Percentiles rank a stretch among this genome's conserved stretches.
Evolutionary conservation across 2,329 filamentous ascomycete genomes (phyloP).

Genomic region (Cercospora brassicicola): DNA sequence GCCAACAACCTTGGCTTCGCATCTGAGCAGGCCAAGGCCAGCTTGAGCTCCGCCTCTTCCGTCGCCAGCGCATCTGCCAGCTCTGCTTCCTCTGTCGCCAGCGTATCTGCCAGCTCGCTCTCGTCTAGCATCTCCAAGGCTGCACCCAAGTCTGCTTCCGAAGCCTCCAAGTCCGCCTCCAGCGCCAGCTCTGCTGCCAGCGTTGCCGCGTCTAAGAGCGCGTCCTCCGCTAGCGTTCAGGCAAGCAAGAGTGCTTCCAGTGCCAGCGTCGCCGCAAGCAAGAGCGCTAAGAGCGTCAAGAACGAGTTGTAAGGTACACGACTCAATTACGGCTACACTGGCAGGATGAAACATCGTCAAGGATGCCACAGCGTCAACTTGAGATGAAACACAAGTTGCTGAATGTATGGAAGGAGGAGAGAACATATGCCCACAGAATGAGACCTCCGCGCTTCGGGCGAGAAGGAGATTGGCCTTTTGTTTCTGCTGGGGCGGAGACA

Average conservation of each 20-base stretch:
- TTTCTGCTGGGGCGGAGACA: constrained; percentile 30
- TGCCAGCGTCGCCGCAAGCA: constrained; percentile 34
- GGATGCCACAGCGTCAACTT: neutral
- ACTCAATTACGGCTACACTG: neutral
- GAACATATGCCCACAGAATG: constrained; percentile 2
- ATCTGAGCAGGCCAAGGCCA: constrained; percentile 40
- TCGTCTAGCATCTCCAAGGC: constrained; percentile 38
- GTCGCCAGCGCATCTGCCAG: constrained; percentile 27
- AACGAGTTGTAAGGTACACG: constrained; percentile 15
- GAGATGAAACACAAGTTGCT: neutral
- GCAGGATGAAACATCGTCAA: neutral
- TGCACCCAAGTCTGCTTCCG: constrained; percentile 29
- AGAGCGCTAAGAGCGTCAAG: constrained; percentile 34
- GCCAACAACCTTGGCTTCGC: constrained; percentile 50
- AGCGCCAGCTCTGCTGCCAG: constrained; percentile 36
- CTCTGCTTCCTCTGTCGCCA: constrained; percentile 37
- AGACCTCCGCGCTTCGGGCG: neutral
- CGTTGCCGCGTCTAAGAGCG: constrained; percentile 38
- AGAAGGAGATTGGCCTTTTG: constrained; percentile 6
- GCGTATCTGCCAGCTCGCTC: constrained; percentile 33
- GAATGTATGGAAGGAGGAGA: neutral
- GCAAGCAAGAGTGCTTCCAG: constrained; percentile 37
- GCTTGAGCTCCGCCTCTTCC: constrained; percentile 39
- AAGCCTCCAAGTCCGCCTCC: constrained; percentile 34
- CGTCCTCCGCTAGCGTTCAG: constrained; percentile 28